A percentile compares a stretch with the other conserved stretches of the same genome.
Evolutionary conservation across 306 rosid genomes (phyloP).

Genomic region (Quercus mongolica): DNA sequence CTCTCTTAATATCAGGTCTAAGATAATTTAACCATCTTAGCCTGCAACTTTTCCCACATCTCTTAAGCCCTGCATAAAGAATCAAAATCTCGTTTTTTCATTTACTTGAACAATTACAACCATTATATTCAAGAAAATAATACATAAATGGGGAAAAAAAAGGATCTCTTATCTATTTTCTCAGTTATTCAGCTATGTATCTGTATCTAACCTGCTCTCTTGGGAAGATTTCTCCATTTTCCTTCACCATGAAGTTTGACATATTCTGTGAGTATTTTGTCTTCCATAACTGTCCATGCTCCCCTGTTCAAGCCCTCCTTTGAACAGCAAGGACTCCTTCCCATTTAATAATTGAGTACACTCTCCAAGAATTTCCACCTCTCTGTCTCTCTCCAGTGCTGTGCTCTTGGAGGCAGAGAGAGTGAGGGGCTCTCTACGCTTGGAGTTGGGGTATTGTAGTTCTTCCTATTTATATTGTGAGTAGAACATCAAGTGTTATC

Average conservation of each 20-base stretch:
- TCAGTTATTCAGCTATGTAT: neutral
- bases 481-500: neutral
- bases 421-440: neutral
- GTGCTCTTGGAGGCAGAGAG: neutral
- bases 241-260: slow-evolving; percentile 44
- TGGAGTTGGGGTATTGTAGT: neutral
- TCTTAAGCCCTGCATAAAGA: slow-evolving; percentile 29
- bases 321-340: slow-evolving; percentile 47
- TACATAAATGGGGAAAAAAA: neutral
- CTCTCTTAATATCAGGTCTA: slow-evolving; percentile 48
- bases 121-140: neutral
- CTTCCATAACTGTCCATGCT: slow-evolving; percentile 49
- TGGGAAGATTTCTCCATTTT: slow-evolving; percentile 51
- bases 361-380: neutral
- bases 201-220: slow-evolving; percentile 37
- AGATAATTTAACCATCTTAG: slow-evolving; percentile 47
- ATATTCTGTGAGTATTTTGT: slow-evolving; percentile 28
- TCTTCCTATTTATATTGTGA: neutral
- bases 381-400: neutral
- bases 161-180: too few species aligned
- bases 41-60: slow-evolving; percentile 53
- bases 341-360: slow-evolving; percentile 15
- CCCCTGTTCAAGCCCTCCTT: slow-evolving; percentile 43
- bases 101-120: too few species aligned
- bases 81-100: neutral